Base-by-base conservation (phyloP, 768 basidiomycete genomes). In the Termitomyces sp. region DNA sequence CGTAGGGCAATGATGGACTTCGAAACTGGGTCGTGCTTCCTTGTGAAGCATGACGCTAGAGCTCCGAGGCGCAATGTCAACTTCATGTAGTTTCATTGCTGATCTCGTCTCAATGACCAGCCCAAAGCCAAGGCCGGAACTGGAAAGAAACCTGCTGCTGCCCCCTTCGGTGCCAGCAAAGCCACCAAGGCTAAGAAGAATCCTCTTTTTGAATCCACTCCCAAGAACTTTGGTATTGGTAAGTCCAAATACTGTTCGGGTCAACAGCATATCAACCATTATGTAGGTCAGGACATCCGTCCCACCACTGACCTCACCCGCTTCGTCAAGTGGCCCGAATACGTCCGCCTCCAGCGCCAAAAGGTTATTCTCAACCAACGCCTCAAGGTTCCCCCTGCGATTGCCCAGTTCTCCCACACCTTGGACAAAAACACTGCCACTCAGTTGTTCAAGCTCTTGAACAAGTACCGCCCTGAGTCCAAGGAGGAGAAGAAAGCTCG, bases 261-360 rank as follows among this genome's bases (percentile, higher is more conserved):
- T 3, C 1, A 33, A 41, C 3, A 7, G 18, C 1, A 36, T n/a
- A 13, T 14, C 35, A 30, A 36, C 43, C 5, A 35, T 28, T 13
- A 18, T 24, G 10, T 59, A 96, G 96, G 96, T 69, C 93, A 95
- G 78, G 92, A 96, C 75, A 83, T 98, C 66, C 91, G 88, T 67
- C 95, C 88, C 68, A 83, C 82, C 72, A 84, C 84, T 55, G 96
- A 98, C 76, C 76, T 98, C 63, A 96, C 92, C 58, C 92, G 95
- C 72, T 98, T 98, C 79, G 92, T 98, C 78, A 98, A 97, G 75
- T 99, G 96, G 96, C 96, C 96, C 65, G 93, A 95, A 79, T 98
- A 98, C 70, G 86, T 98, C 66, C 92, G 94, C 70, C 88, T 98
- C 47, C 96, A 98, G 71, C 87, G 96, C 71, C 94, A 98, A 77